Evolutionary conservation across 495 filamentous ascomycete species (phyloP), one percentile per base, ranked within the genome.

Genomic region (Cetradonia linearis): DNA sequence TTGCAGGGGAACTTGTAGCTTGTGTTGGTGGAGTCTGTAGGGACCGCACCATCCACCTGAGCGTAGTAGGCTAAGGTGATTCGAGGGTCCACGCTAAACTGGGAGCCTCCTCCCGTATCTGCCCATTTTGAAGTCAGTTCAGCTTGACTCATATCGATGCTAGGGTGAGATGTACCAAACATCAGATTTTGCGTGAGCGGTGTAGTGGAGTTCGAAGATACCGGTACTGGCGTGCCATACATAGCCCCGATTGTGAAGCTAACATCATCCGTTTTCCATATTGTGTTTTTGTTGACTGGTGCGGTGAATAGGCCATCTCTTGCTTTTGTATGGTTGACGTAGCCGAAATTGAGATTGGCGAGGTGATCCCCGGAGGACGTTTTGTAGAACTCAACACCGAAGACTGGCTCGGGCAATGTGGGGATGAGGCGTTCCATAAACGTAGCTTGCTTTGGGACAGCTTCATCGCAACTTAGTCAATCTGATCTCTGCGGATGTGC

Each of bases 371-470:
- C 31, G 28, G 50, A 33, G 50, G 31, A 8, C 11, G 50, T 23
- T 23, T 2, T 33, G 10, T 33, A 31, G 16, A 53, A 53, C 11
- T 53, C 50, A 14, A 53, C 8, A 11, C 50, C 50, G 14, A 53
- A 53, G 8, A 53, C 50, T 53, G 50, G 50, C 31, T 20, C 50
- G 20, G 0, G 8, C 10, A 52, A 52, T 33, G 48, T 33, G 28
- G 48, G 30, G 2, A 34, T 53, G 27, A 53, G 50, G 9, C 31
- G 50, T 53, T 53, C 50, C 50, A 53, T 36, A 30, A 53, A 53
- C 5, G 50, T 53, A 20, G 14, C 14, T 20, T 53, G 50, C 50
- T 28, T 53, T 10, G 50, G 50, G 20, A 20, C 1, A 18, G 50
- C 50, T 53, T n/a, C 7, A 9, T 25, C 11, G 27, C 11, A 7